These are phyloP conservation scores for Aschersonia sp. DNA, from an alignment of 2,329 filamentous ascomycete species.

Conservation along the genomic window DNA sequence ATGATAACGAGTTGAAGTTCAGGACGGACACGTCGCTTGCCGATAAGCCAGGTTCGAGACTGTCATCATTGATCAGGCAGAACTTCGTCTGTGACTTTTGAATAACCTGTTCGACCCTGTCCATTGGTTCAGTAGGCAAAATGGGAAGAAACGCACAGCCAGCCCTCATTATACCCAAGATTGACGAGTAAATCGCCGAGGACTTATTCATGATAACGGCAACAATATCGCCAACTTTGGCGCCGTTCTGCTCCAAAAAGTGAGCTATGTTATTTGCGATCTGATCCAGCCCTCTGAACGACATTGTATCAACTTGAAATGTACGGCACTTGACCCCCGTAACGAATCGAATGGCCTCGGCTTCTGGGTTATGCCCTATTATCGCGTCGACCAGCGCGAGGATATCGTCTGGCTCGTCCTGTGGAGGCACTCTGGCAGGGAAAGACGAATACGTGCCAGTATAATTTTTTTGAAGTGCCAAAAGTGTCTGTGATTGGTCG, in stretches of 20 bases:
- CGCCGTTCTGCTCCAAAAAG: slow-evolving; percentile 31
- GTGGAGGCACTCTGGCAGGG: slow-evolving; percentile 22
- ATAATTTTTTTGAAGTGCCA: slow-evolving; percentile 10
- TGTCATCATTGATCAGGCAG: slow-evolving; percentile 26
- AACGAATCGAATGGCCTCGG: slow-evolving; percentile 52
- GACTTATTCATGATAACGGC: slow-evolving; percentile 70
- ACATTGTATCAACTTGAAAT: slow-evolving; percentile 27
- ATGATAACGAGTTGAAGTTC: slow-evolving; percentile 15
- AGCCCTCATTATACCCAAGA: slow-evolving; percentile 60
- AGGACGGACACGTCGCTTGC: slow-evolving; percentile 12
- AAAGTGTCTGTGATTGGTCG: slow-evolving; percentile 9
- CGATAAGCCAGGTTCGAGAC: slow-evolving; percentile 8
- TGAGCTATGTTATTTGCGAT: slow-evolving; percentile 49
- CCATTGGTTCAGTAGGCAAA: slow-evolving; percentile 52
- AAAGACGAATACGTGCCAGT: slow-evolving; percentile 28
- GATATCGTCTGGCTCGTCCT: slow-evolving; percentile 2
- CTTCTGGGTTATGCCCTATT: slow-evolving; percentile 31
- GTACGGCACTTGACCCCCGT: slow-evolving; percentile 11
- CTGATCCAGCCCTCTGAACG: slow-evolving; percentile 51
- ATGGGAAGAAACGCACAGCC: slow-evolving; percentile 73
- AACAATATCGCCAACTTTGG: slow-evolving; percentile 42
- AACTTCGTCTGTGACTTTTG: slow-evolving; percentile 36
- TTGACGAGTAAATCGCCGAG: slow-evolving; percentile 53
- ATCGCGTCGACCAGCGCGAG: slow-evolving; percentile 31
- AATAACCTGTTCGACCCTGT: slow-evolving; percentile 48